Conservation (phyloP, 306 rosid species). For the Spatholobus suberectus region DNA sequence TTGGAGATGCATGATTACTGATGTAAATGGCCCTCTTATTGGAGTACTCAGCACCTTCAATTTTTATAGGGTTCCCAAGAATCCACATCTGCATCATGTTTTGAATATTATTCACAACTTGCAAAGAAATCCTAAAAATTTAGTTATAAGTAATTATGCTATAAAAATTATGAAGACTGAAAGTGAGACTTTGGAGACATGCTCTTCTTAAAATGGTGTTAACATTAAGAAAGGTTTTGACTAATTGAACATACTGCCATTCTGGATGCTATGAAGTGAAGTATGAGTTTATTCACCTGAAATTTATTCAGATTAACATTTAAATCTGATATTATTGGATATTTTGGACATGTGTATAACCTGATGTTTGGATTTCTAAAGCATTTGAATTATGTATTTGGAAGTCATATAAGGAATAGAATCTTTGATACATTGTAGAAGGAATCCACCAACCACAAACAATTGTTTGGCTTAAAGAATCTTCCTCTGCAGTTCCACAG, state of each 20-base stretch:
- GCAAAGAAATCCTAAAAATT: background rate
- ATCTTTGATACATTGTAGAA: background rate
- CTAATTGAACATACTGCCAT: background rate
- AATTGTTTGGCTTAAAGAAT: background rate
- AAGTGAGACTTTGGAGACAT: background rate
- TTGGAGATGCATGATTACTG: conserved; percentile 73
- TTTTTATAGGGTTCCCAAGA: conserved; percentile 66
- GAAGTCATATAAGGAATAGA: background rate
- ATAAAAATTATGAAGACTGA: background rate
- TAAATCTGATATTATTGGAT: background rate
- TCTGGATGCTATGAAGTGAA: too few species aligned
- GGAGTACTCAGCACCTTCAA: conserved; percentile 62
- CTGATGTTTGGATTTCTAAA: background rate
- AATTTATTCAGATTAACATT: background rate
- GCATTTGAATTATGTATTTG: background rate
- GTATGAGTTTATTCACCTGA: background rate
- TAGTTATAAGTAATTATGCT: background rate
- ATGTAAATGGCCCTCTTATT: conserved; percentile 64
- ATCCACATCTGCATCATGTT: conserved; percentile 64
- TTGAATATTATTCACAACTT: conserved; percentile 14
- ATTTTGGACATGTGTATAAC: background rate
- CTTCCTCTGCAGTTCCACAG: background rate
- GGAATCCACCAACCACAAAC: background rate
- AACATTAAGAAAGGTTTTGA: background rate
- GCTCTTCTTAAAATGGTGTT: background rate